phyloP scores from a whole-genome alignment of 2,329 filamentous ascomycete species.

The Cryphonectria parasitica region DNA sequence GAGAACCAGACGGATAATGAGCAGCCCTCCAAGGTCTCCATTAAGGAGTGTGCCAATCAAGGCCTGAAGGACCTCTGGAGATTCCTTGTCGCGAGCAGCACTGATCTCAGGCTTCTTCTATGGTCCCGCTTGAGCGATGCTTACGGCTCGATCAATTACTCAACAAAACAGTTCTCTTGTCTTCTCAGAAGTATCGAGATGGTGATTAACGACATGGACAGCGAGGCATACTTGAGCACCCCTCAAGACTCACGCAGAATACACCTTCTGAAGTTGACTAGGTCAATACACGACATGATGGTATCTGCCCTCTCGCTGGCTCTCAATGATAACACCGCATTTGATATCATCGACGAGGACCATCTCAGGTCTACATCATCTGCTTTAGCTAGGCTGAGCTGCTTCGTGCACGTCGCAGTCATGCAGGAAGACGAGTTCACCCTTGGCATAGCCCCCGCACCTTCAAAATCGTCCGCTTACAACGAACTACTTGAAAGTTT shows the following conservation, averaged over 20 bases:
- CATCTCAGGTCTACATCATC: conserved; percentile 75
- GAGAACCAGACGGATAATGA: conserved; percentile 24
- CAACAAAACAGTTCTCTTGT: conserved; percentile 87
- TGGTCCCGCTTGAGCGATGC: conserved; percentile 92
- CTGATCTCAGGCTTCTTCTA: conserved; percentile 81
- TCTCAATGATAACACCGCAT: conserved; percentile 68
- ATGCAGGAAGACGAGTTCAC: conserved; percentile 86
- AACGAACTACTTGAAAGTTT: conserved; percentile 68
- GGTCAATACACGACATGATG: conserved; percentile 77
- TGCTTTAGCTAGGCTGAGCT: conserved; percentile 71
- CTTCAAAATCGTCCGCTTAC: conserved; percentile 60
- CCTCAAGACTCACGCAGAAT: conserved; percentile 68
- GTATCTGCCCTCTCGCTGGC: conserved; percentile 71
- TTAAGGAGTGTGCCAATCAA: conserved; percentile 57
- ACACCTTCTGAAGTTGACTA: conserved; percentile 75
- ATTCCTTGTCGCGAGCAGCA: conserved; percentile 80
- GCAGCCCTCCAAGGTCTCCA: conserved; percentile 39
- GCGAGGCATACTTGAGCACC: conserved; percentile 65
- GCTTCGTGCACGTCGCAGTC: conserved; percentile 77
- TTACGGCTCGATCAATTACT: conserved; percentile 82
- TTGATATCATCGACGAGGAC: conserved; percentile 82
- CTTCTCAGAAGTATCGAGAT: conserved; percentile 84
- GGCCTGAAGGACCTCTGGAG: conserved; percentile 78
- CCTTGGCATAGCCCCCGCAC: conserved; percentile 69
- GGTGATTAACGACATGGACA: conserved; percentile 65